Evolutionary conservation across 2,329 filamentous ascomycete genomes (phyloP).

Genomic region (Sporothrix pseudoabietina): DNA sequence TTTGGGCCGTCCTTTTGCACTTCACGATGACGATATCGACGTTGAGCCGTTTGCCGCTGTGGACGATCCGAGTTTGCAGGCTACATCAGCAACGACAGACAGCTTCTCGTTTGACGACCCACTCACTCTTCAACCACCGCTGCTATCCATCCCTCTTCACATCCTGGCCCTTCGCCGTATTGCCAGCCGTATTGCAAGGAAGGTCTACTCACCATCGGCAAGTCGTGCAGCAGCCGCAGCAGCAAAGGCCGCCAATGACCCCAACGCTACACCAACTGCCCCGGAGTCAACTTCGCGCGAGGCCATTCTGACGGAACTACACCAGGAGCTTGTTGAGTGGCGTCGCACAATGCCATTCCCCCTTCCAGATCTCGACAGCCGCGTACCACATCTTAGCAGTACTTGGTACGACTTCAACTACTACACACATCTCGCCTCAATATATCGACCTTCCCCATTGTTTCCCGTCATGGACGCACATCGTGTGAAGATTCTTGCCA

Average conservation of each 20-base stretch:
- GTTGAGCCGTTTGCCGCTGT: conserved; percentile 45
- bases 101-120: conserved; percentile 27
- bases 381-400: conserved; percentile 48
- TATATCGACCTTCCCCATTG: conserved; percentile 50
- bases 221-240: background rate
- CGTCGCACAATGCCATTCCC: conserved; percentile 50
- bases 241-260: background rate
- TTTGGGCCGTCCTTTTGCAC: conserved; percentile 49
- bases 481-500: conserved; percentile 44
- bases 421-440: conserved; percentile 49
- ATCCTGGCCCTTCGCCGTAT: conserved; percentile 47
- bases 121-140: conserved; percentile 40
- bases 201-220: conserved; percentile 42
- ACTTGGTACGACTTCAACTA: conserved; percentile 54
- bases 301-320: conserved; percentile 41
- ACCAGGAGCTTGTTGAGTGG: conserved; percentile 49
- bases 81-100: conserved; percentile 34
- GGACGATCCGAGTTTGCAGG: conserved; percentile 43
- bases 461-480: conserved; percentile 44
- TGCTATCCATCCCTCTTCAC: conserved; percentile 47
- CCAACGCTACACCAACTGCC: no score
- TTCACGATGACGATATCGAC: conserved; percentile 52
- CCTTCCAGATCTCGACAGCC: conserved; percentile 43
- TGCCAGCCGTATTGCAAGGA: conserved; percentile 45
- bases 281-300: conserved; percentile 36